Percentiles rank a stretch among this genome's conserved stretches.
These are phyloP conservation scores for Citrus cavaleriei DNA, from an alignment of 345 rosid genomes.

Conservation along the genomic window DNA sequence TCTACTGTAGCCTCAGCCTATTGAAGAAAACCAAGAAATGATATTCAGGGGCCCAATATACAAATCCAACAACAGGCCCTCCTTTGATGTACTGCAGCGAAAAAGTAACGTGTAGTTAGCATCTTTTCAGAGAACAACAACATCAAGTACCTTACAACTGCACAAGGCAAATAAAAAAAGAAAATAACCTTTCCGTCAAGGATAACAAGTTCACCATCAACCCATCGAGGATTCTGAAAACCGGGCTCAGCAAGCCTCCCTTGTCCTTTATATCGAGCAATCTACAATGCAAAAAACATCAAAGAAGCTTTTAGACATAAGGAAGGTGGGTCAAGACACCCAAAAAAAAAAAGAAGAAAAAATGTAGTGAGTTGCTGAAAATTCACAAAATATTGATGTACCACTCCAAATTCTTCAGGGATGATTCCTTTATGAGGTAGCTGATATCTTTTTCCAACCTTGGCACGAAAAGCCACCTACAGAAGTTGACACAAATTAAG, in stretches of 20 bases:
- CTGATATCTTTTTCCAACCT: conserved; percentile 83
- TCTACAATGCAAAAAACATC: conserved; percentile 32
- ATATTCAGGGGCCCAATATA: conserved; percentile 95
- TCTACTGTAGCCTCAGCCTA: conserved; percentile 68
- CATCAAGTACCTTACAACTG: neutral
- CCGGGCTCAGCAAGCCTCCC: conserved; percentile 97
- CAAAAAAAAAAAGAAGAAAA: neutral
- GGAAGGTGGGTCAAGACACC: neutral
- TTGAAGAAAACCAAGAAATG: conserved; percentile 91
- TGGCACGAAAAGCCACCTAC: conserved; percentile 96
- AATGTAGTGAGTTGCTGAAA: neutral
- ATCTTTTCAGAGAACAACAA: too few relatives aligned
- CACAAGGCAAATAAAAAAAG: neutral
- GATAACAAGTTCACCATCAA: conserved; percentile 95
- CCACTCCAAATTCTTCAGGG: conserved; percentile 99
- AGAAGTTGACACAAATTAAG: neutral
- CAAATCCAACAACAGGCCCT: conserved; percentile 94
- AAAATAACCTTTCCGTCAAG: conserved; percentile 82
- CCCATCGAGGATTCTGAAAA: conserved; percentile 86
- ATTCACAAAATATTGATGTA: conserved; percentile 21
- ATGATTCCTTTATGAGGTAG: conserved; percentile 93
- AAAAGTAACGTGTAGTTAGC: conserved; percentile 12
- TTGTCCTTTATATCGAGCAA: conserved; percentile 94
- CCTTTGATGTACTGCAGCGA: conserved; percentile 76
- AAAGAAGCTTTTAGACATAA: conserved; percentile 3